Percentiles rank a stretch among this genome's conserved stretches.
Conservation (phyloP, 1,284 basidiomycete species). For the Thelephora terrestris region DNA sequence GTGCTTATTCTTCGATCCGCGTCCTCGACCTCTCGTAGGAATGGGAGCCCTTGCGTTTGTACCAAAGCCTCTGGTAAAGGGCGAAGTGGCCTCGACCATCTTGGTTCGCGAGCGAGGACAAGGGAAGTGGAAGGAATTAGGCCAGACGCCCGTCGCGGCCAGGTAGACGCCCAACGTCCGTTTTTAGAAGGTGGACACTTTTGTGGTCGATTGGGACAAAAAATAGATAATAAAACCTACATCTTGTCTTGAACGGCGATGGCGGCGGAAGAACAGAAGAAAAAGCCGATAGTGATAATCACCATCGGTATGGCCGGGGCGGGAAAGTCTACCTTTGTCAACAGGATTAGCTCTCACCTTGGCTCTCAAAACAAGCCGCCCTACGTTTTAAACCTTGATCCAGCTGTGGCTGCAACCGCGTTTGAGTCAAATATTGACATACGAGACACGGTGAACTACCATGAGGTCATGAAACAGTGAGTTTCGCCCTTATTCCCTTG, state of each 20-base stretch:
- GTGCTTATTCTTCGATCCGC: conserved; percentile 18
- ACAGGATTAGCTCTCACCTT: conserved; percentile 83
- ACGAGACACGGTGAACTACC: conserved; percentile 94
- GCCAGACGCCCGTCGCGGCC: too few species aligned
- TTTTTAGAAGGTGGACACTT: too few species aligned
- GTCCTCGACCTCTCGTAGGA: conserved; percentile 1
- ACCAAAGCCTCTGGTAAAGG: neutral
- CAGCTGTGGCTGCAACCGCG: conserved; percentile 83
- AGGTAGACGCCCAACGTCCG: too few species aligned
- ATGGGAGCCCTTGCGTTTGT: neutral
- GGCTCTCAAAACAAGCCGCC: conserved; percentile 63
- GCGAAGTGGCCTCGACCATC: neutral
- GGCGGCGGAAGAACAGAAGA: conserved; percentile 15
- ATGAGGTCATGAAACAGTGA: conserved; percentile 99
- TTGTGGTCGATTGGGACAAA: too few species aligned
- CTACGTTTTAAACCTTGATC: conserved; percentile 97
- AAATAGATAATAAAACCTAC: too few species aligned
- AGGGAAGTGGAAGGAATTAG: neutral
- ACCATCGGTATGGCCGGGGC: conserved; percentile 93
- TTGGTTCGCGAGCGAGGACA: neutral
- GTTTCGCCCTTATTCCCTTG: conserved; percentile 26
- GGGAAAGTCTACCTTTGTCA: conserved; percentile 96
- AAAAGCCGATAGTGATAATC: conserved; percentile 73
- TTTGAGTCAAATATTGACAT: conserved; percentile 98
- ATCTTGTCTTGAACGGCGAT: conserved; percentile 1